A percentile compares a stretch with the other conserved stretches of the same genome.
Conservation (phyloP, 1,284 basidiomycete genomes). For the Trametes versicolor region DNA sequence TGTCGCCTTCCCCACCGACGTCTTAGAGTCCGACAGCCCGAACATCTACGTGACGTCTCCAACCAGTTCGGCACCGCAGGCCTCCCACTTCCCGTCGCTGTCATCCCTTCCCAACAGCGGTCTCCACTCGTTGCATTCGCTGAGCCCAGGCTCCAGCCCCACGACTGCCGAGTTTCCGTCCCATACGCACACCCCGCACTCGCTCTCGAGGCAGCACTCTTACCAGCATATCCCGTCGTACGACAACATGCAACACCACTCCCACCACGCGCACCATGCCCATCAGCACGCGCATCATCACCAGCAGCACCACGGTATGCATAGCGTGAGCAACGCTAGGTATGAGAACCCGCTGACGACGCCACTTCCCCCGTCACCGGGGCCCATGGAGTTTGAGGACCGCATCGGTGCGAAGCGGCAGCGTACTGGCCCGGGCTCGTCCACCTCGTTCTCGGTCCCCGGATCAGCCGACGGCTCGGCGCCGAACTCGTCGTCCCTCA, state of each 20-base stretch:
- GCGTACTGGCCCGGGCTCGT: conserved; percentile 41
- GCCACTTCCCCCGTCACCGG: conserved; percentile 47
- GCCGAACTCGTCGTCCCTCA: conserved; percentile 36
- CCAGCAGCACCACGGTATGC: conserved; percentile 28
- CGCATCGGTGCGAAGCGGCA: conserved; percentile 48
- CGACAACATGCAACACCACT: conserved; percentile 35
- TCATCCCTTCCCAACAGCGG: conserved; percentile 42
- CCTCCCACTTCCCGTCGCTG: conserved; percentile 41
- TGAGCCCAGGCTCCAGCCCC: conserved; percentile 70
- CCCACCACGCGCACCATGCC: conserved; percentile 26
- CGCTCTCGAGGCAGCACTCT: conserved; percentile 65
- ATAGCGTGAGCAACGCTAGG: conserved; percentile 38
- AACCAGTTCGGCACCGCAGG: conserved; percentile 49
- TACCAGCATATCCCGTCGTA: conserved; percentile 59
- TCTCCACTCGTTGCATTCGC: conserved; percentile 50
- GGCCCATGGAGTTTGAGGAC: conserved; percentile 45
- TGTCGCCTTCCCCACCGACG: conserved; percentile 65
- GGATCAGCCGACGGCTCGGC: conserved; percentile 31
- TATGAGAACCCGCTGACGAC: conserved; percentile 44
- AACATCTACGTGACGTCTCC: conserved; percentile 80
- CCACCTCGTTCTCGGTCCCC: conserved; percentile 27
- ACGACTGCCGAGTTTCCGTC: conserved; percentile 70
- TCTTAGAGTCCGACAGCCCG: conserved; percentile 65
- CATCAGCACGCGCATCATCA: conserved; percentile 30
- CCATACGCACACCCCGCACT: conserved; percentile 49